A percentile compares a stretch with the other conserved stretches of the same genome.
phyloP scores from a whole-genome alignment of 148 eudicot genomes.

The Amaranthus palmeri region DNA sequence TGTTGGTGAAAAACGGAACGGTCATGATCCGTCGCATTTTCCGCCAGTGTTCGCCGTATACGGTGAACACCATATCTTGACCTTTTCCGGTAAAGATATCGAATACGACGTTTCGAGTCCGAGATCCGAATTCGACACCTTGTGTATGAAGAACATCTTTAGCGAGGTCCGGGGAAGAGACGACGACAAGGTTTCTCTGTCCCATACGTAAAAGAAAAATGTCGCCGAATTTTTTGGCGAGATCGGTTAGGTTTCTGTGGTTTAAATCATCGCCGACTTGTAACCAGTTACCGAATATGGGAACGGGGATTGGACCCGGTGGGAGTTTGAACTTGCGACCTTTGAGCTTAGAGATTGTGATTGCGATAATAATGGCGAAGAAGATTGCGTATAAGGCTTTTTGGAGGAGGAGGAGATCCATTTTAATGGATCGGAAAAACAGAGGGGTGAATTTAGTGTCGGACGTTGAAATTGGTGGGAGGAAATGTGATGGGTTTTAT shows the following conservation, averaged over 20 bases:
- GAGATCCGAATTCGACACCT: slow-evolving; percentile 74
- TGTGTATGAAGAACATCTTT: slow-evolving; percentile 77
- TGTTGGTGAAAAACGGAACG: slow-evolving; percentile 76
- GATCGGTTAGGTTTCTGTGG: slow-evolving; percentile 49
- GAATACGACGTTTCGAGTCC: slow-evolving; percentile 70
- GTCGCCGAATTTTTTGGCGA: slow-evolving; percentile 59
- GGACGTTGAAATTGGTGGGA: not conserved
- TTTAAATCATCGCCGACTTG: slow-evolving; percentile 79
- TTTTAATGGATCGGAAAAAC: not conserved
- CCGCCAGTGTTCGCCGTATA: slow-evolving; percentile 84
- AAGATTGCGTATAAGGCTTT: slow-evolving; percentile 50
- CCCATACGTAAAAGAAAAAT: slow-evolving; percentile 63
- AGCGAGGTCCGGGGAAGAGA: slow-evolving; percentile 65
- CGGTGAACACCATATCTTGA: slow-evolving; percentile 80
- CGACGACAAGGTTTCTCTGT: slow-evolving; percentile 55
- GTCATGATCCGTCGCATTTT: slow-evolving; percentile 86
- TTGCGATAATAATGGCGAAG: slow-evolving; percentile 37
- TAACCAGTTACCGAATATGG: slow-evolving; percentile 78
- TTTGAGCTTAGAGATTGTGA: slow-evolving; percentile 39
- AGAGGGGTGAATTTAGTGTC: not conserved
- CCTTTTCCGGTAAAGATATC: slow-evolving; percentile 83
- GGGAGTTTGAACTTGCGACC: slow-evolving; percentile 57
- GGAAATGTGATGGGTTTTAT: not conserved
- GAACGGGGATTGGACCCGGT: slow-evolving; percentile 66
- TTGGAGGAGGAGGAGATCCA: slow-evolving; percentile 57